A percentile compares a stretch with the other conserved stretches of the same genome.
These are phyloP conservation scores for Ulvella scutata DNA, from an alignment of 139 green algal genomes.

Conservation along the genomic window DNA sequence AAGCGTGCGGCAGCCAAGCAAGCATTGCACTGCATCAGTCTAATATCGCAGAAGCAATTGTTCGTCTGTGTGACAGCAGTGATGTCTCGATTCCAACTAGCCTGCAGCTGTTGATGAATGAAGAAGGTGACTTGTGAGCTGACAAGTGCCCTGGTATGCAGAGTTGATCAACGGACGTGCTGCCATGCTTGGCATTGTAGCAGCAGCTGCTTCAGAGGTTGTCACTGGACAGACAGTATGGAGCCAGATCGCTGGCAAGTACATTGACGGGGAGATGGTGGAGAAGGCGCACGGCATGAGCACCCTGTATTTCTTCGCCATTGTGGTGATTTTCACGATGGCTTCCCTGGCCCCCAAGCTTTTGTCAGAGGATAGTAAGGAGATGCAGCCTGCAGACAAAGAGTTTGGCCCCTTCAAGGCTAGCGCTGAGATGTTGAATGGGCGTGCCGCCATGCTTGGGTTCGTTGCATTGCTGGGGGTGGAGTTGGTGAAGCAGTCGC, in stretches of 20 bases:
- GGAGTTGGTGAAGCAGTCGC: slow-evolving; percentile 10
- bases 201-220: slow-evolving; percentile 6
- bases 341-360: slow-evolving; percentile 14
- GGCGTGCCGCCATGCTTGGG: slow-evolving; percentile 16
- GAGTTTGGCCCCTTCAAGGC: slow-evolving; percentile 20
- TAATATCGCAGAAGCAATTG: no score
- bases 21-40: no score
- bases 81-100: no score
- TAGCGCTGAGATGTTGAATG: slow-evolving; percentile 9
- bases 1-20: no score
- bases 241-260: slow-evolving; percentile 12
- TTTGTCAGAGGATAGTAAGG: not conserved
- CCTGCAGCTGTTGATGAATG: no score
- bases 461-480: slow-evolving; percentile 11
- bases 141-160: not conserved
- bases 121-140: no score
- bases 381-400: not conserved
- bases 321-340: slow-evolving; percentile 14
- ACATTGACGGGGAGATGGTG: slow-evolving; percentile 9
- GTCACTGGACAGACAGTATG: slow-evolving; percentile 7
- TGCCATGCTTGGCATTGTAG: slow-evolving; percentile 18
- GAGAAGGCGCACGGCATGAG: slow-evolving; percentile 4
- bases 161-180: slow-evolving; percentile 18
- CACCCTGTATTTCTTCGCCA: slow-evolving; percentile 6
- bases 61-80: no score